Evolutionary conservation across 176 grass and related monocot genomes (phyloP).

Genomic region (Cenchrus fungigraminus): DNA sequence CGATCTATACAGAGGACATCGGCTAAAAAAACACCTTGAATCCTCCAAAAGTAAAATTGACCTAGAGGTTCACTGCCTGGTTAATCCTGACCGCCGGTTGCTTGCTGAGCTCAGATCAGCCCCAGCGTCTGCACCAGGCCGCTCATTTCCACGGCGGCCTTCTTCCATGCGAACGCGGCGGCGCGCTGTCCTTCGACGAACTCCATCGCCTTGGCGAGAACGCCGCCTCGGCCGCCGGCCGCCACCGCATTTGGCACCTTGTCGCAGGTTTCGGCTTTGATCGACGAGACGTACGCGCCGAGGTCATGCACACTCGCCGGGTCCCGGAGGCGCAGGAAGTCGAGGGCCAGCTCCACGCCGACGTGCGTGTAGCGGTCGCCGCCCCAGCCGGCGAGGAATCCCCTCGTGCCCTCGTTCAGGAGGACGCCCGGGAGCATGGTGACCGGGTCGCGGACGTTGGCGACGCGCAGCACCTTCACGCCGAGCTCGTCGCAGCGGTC

Average conservation of each 20-base stretch:
- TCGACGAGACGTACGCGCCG: conserved; percentile 43
- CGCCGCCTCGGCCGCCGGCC: background rate
- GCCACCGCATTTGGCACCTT: conserved; percentile 6
- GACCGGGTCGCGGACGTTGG: conserved; percentile 56
- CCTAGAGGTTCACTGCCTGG: conserved; percentile 19
- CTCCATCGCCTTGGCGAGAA: conserved; percentile 37
- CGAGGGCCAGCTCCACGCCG: conserved; percentile 61
- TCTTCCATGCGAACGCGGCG: conserved; percentile 34
- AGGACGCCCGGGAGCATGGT: conserved; percentile 58
- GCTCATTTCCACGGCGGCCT: conserved; percentile 50
- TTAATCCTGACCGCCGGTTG: conserved; percentile 31
- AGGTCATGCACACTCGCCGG: conserved; percentile 56
- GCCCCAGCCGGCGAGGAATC: conserved; percentile 24
- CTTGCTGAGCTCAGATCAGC: conserved; percentile 28
- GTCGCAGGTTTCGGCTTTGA: background rate
- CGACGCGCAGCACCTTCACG: conserved; percentile 59
- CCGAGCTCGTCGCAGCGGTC: conserved; percentile 56
- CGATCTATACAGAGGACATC: conserved; percentile 35
- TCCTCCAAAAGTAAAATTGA: conserved; percentile 14
- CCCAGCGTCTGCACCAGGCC: background rate
- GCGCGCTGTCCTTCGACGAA: conserved; percentile 15
- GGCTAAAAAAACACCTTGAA: background rate
- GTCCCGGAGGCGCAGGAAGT: conserved; percentile 54
- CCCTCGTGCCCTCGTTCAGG: conserved; percentile 51
- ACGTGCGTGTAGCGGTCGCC: conserved; percentile 58